phyloP scores from a whole-genome alignment of 768 basidiomycete species.

The Fomitopsis pulvina region DNA sequence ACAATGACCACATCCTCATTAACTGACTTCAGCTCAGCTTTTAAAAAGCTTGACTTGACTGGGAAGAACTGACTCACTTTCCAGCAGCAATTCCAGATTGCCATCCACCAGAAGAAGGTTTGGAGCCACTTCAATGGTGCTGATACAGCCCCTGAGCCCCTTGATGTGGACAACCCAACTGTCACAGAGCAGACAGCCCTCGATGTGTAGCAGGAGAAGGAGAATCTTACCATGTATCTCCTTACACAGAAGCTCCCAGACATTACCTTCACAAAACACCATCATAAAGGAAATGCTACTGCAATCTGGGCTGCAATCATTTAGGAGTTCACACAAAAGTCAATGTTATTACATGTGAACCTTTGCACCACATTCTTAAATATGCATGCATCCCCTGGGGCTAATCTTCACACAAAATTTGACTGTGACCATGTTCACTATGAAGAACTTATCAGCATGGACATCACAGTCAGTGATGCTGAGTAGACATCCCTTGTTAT shows the following conservation, averaged over 20 bases:
- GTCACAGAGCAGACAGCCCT: too few species aligned
- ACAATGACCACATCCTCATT: too few species aligned
- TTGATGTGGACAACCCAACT: too few species aligned
- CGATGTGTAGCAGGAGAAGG: too few species aligned
- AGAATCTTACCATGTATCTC: too few species aligned
- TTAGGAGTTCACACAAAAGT: conserved; percentile 27
- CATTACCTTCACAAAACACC: conserved; percentile 21
- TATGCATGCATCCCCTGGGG: not conserved
- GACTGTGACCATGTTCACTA: conserved; percentile 22
- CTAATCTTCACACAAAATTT: not conserved
- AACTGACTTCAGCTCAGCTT: too few species aligned
- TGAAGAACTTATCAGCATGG: conserved; percentile 1
- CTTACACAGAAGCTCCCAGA: not conserved
- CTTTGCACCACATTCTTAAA: conserved; percentile 21
- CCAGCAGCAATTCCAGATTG: too few species aligned
- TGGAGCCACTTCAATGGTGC: not conserved
- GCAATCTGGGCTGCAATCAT: conserved; percentile 27
- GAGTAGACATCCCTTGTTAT: conserved; percentile 4
- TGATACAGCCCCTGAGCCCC: not conserved
- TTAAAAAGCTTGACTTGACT: too few species aligned
- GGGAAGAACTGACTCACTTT: too few species aligned
- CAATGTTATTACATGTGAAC: not conserved
- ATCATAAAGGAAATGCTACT: conserved; percentile 18
- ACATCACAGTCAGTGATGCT: not conserved
- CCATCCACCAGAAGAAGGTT: too few species aligned